Percentiles rank a stretch among this genome's conserved stretches.
These are phyloP conservation scores for Euptelea pleiosperma DNA, from an alignment of 164 flowering plant genomes.

Conservation along the genomic window DNA sequence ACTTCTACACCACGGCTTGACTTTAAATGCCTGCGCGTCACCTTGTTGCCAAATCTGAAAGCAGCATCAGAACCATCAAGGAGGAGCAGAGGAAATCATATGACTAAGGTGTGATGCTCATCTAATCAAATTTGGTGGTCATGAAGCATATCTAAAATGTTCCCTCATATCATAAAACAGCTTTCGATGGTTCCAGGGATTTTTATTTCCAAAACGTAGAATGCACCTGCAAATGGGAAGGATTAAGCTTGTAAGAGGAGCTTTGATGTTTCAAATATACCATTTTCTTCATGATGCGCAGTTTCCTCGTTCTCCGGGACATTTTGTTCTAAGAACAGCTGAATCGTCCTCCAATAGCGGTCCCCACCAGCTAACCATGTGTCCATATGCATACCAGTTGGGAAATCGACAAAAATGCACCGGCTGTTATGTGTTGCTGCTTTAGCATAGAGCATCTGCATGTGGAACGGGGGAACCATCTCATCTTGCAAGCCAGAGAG, in stretches of 20 bases:
- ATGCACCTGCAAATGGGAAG: neutral
- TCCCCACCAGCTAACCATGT: constrained; percentile 97
- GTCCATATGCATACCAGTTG: constrained; percentile 98
- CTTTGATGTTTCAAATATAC: constrained; percentile 18
- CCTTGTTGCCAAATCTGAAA: constrained; percentile 36
- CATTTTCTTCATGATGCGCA: constrained; percentile 26
- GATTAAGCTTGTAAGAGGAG: neutral
- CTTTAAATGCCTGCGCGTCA: constrained; percentile 17
- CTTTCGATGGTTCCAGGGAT: neutral
- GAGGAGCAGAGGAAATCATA: neutral
- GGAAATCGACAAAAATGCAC: constrained; percentile 78
- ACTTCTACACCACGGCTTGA: constrained; percentile 10
- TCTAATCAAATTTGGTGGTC: constrained; percentile 3
- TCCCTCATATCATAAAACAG: neutral
- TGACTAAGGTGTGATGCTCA: neutral
- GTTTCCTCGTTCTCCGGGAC: constrained; percentile 42
- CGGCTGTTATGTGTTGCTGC: constrained; percentile 65
- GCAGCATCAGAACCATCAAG: constrained; percentile 9
- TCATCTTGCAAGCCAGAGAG: constrained; percentile 96
- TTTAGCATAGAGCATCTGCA: constrained; percentile 85
- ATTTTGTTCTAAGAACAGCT: constrained; percentile 57
- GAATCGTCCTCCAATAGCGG: constrained; percentile 78
- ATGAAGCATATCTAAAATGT: neutral
- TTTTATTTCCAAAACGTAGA: neutral
- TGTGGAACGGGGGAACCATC: constrained; percentile 96